These are phyloP conservation scores for Jamesozyma hellenica DNA, from an alignment of 805 yeast species.

Conservation along the genomic window DNA sequence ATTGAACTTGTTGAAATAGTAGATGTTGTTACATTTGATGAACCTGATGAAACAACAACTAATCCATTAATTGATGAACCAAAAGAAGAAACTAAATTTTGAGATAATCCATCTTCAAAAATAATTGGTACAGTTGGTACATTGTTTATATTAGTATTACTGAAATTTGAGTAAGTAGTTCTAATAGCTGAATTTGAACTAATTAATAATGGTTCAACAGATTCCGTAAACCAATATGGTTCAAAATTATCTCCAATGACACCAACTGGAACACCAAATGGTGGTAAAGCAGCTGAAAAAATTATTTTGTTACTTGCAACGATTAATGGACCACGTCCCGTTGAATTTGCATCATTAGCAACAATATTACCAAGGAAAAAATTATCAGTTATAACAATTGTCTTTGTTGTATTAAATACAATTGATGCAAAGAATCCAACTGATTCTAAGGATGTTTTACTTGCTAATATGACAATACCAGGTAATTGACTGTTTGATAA, in stretches of 20 bases:
- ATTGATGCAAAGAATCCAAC: conserved; percentile 21
- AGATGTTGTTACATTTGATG: conserved; percentile 11
- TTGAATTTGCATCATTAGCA: conserved; percentile 11
- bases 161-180: conserved; percentile 17
- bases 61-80: conserved; percentile 17
- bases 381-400: conserved; percentile 18
- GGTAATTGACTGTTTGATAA: conserved; percentile 6
- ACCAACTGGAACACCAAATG: conserved; percentile 24
- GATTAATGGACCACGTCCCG: conserved; percentile 20
- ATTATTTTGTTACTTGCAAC: conserved; percentile 17
- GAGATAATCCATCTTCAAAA: conserved; percentile 18
- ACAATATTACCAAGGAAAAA: conserved; percentile 12
- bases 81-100: conserved; percentile 9
- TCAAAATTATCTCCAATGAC: conserved; percentile 8
- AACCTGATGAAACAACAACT: conserved; percentile 17
- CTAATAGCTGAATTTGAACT: conserved; percentile 15
- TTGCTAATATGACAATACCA: conserved; percentile 22
- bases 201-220: conserved; percentile 14
- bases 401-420: conserved; percentile 15
- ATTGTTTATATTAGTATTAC: conserved; percentile 5
- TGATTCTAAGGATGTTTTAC: conserved; percentile 17
- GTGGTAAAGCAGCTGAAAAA: conserved; percentile 24
- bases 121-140: conserved; percentile 21
- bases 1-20: conserved; percentile 5
- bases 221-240: conserved; percentile 19